Evolutionary conservation across 306 rosid species (phyloP).

Genomic region (Crataegus laevigata): DNA sequence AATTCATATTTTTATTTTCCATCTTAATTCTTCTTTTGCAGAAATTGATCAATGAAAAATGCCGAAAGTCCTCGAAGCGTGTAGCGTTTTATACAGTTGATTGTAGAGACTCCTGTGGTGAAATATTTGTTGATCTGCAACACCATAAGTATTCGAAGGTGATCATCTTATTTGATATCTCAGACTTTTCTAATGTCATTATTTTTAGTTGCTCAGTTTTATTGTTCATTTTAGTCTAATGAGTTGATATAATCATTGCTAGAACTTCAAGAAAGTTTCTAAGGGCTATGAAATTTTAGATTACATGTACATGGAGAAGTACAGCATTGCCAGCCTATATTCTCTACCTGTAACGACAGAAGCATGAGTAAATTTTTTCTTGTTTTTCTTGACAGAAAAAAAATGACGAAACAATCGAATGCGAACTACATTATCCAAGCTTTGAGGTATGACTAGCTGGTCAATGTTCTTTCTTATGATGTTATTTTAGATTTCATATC

Average conservation of each 20-base stretch:
- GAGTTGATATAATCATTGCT: not conserved
- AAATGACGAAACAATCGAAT: slow-evolving; percentile 55
- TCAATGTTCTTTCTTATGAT: not conserved
- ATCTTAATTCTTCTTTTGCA: slow-evolving; percentile 21
- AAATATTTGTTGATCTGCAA: slow-evolving; percentile 89
- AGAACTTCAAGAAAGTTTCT: not conserved
- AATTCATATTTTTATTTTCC: not conserved
- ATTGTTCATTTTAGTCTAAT: not conserved
- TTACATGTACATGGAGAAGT: not conserved
- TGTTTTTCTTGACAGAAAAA: slow-evolving; percentile 52
- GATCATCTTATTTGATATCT: not conserved
- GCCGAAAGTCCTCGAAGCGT: slow-evolving; percentile 66
- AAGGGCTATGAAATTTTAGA: not conserved
- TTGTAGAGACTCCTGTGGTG: slow-evolving; percentile 92
- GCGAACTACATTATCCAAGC: slow-evolving; percentile 55
- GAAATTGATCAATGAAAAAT: slow-evolving; percentile 76
- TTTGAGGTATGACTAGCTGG: slow-evolving; percentile 54
- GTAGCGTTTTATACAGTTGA: slow-evolving; percentile 83
- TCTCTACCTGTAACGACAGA: not conserved
- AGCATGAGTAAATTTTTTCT: not conserved
- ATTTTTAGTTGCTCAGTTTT: not conserved
- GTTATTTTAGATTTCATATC: not conserved
- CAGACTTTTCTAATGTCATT: not conserved
- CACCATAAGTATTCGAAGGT: slow-evolving; percentile 78
- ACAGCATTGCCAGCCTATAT: not conserved